Evolutionary conservation across 805 yeast genomes (phyloP).

Genomic region (Candida montana): DNA sequence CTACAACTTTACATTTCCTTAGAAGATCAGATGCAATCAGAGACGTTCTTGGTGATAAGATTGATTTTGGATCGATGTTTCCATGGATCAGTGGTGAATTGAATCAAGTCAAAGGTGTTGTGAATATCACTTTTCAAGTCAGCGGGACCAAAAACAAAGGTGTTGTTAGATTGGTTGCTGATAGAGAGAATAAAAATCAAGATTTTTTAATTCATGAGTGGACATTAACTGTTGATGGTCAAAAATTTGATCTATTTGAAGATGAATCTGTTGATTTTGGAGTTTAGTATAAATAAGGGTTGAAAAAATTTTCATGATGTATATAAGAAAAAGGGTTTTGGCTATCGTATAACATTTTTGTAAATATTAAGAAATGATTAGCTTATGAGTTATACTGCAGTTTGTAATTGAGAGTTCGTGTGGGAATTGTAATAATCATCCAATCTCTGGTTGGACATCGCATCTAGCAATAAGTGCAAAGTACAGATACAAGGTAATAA

Average conservation of each 20-base stretch:
- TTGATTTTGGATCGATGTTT: constrained; percentile 63
- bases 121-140: constrained; percentile 67
- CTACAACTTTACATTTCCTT: constrained; percentile 79
- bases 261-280: constrained; percentile 37
- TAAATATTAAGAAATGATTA: too few species aligned
- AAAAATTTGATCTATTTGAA: constrained; percentile 41
- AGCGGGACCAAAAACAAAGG: constrained; percentile 61
- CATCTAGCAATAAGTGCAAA: too few species aligned
- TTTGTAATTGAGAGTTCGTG: too few species aligned
- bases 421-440: too few species aligned
- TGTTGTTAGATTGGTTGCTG: constrained; percentile 61
- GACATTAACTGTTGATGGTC: constrained; percentile 47
- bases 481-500: too few species aligned
- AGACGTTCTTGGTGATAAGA: constrained; percentile 64
- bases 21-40: constrained; percentile 68
- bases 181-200: constrained; percentile 52
- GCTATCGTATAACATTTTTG: too few species aligned
- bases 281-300: constrained; percentile 11
- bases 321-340: background rate
- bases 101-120: constrained; percentile 76
- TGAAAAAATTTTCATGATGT: background rate
- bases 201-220: constrained; percentile 59
- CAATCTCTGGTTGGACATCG: too few species aligned
- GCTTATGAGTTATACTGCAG: too few species aligned
- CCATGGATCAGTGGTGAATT: constrained; percentile 90